phyloP scores from a whole-genome alignment of 2,329 filamentous ascomycete genomes.

The Fusarium sororula region DNA sequence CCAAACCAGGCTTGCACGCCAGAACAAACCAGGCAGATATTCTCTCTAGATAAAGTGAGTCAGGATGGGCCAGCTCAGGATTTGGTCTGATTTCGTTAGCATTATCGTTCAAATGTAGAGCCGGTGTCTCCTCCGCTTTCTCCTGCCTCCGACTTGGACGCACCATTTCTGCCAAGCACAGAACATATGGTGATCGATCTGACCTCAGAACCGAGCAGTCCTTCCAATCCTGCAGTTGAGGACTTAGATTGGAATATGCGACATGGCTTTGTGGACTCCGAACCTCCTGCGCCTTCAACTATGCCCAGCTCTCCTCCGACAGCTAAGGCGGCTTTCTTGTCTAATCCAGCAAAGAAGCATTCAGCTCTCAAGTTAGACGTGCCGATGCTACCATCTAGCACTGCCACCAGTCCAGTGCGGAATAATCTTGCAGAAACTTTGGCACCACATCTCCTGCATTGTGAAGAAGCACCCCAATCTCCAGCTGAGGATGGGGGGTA shows the following conservation, averaged over 20 bases:
- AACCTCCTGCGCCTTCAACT: slow-evolving; percentile 13
- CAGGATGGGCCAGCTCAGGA: neutral
- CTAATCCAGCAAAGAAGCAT: neutral
- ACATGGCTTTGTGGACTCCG: slow-evolving; percentile 33
- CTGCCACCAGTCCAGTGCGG: neutral
- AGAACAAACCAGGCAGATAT: neutral
- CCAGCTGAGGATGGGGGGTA: neutral
- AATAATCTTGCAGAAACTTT: neutral
- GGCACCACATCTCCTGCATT: neutral
- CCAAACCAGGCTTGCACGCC: neutral
- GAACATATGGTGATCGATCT: slow-evolving; percentile 39
- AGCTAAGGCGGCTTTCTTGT: neutral
- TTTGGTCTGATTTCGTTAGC: slow-evolving; percentile 2
- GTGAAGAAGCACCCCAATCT: neutral
- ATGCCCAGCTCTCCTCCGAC: slow-evolving; percentile 24
- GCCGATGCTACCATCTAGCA: slow-evolving; percentile 34
- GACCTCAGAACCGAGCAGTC: slow-evolving; percentile 45
- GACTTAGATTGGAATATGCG: slow-evolving; percentile 11
- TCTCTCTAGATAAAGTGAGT: slow-evolving; percentile 19
- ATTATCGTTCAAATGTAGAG: neutral
- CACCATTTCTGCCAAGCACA: slow-evolving; percentile 33
- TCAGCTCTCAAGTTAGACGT: slow-evolving; percentile 35
- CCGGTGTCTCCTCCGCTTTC: slow-evolving; percentile 44
- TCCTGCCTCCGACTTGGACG: slow-evolving; percentile 31
- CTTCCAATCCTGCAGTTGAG: neutral